phyloP scores from a whole-genome alignment of 2,329 filamentous ascomycete genomes.

The Aspergillus sp. region DNA sequence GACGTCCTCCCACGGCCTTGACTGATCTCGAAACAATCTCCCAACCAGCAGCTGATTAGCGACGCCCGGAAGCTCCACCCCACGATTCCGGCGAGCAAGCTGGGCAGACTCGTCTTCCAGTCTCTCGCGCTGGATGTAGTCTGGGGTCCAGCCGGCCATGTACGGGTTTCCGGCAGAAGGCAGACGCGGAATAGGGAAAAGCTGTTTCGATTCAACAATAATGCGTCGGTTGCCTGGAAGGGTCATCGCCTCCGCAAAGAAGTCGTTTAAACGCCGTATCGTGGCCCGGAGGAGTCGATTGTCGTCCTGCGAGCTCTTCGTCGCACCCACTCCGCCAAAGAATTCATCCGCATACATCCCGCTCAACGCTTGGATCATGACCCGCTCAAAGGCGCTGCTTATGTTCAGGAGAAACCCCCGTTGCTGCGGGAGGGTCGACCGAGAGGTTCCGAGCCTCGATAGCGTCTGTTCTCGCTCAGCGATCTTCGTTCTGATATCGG shows the following conservation, averaged over 20 bases:
- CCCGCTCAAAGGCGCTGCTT: slow-evolving; percentile 22
- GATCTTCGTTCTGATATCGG: slow-evolving; percentile 31
- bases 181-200: too few species aligned
- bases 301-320: background rate
- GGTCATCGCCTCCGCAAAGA: slow-evolving; percentile 27
- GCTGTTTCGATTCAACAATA: background rate
- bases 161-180: slow-evolving; percentile 11
- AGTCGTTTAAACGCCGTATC: slow-evolving; percentile 25
- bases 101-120: slow-evolving; percentile 24
- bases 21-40: slow-evolving; percentile 35
- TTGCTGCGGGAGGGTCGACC: slow-evolving; percentile 25
- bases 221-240: slow-evolving; percentile 16
- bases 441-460: slow-evolving; percentile 24
- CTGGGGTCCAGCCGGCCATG: slow-evolving; percentile 13
- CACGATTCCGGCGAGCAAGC: slow-evolving; percentile 28
- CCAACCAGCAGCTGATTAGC: slow-evolving; percentile 36
- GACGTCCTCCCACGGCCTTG: slow-evolving; percentile 33
- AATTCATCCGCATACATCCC: slow-evolving; percentile 45
- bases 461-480: slow-evolving; percentile 31
- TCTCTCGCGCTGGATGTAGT: background rate
- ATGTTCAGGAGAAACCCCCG: slow-evolving; percentile 33
- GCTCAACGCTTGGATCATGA: slow-evolving; percentile 28
- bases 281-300: slow-evolving; percentile 27
- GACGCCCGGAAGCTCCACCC: slow-evolving; percentile 36
- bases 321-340: slow-evolving; percentile 30